Conservation (phyloP, 495 filamentous ascomycete species). For the Aspergillus leporis region DNA sequence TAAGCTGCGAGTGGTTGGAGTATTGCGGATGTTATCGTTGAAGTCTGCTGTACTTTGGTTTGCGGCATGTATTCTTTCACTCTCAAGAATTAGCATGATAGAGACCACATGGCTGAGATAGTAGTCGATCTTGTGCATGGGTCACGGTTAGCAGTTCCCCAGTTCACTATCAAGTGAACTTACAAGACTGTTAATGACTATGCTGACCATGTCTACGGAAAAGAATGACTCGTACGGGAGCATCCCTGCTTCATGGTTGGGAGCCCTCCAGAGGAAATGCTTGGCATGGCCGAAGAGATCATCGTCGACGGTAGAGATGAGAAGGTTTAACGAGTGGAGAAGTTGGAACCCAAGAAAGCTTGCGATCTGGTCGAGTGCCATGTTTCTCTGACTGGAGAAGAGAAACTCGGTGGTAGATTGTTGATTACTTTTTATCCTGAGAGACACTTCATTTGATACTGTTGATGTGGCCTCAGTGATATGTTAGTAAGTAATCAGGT, state of each 20-base stretch:
- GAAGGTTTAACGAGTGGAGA: background rate
- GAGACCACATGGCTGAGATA: slow-evolving; percentile 1
- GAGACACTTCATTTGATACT: no score
- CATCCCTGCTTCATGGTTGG: background rate
- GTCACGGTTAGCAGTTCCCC: background rate
- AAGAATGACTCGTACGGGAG: background rate
- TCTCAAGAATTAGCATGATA: background rate
- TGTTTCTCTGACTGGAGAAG: background rate
- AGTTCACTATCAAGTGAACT: background rate
- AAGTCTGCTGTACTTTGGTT: background rate
- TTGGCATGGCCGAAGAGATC: background rate
- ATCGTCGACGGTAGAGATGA: background rate
- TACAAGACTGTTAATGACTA: background rate
- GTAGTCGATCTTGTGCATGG: background rate
- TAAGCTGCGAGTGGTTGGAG: background rate
- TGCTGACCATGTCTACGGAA: background rate
- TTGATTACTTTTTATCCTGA: background rate
- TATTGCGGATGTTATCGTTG: background rate
- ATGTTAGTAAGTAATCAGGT: no score
- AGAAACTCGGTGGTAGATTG: background rate
- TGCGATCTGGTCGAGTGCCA: background rate
- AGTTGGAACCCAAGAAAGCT: background rate
- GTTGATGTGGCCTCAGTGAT: no score
- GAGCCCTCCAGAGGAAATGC: background rate
- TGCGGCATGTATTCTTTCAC: background rate